Evolutionary conservation across 2,329 filamentous ascomycete genomes (phyloP), one percentile per base, ranked within the genome.

Genomic region (Colletotrichum sp.): DNA sequence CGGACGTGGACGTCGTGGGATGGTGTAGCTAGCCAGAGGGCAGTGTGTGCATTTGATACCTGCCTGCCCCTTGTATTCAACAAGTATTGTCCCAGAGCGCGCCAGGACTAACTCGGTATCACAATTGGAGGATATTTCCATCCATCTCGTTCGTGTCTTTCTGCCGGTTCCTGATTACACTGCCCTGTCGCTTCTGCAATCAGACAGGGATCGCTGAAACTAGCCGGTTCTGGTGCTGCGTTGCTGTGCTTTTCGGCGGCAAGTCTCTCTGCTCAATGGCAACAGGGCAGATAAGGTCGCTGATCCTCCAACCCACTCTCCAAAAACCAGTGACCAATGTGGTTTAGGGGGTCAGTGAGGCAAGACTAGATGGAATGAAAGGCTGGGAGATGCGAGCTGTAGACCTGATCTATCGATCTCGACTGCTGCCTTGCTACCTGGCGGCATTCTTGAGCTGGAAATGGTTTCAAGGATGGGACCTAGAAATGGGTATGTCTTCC

Each of bases 121-220:
- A 48, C 66, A 25, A 58, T 65, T 74, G 32, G 66, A 60, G 70
- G 39, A 58, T 65, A 32, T 73, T 70, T 22, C 43, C 18, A 25
- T 27, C 16, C 65, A 27, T 27, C 22, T 39, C 22, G 12, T 34
- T 30, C 27, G 56, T 25, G 28, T 62, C 39, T 39, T 43, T 71
- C 39, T 56, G 68, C 68, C 39, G 58, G 28, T 71, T 71, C 60
- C 60, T 71, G 68, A 39, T 48, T 61, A 39, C 25, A 27, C 22
- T 60, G 28, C 67, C 36, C 67, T 52, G 27, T 70, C 36, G 43
- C 64, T 36, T 68, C 70, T 75, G 69, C 70, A 73, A 62, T 64
- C 70, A 75, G 64, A 52, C 48, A 69, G 70, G 58, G 73, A 60
- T 48, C 16, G 34, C 70, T 73, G 73, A 69, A 72, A 65, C 73